A percentile compares a stretch with the other conserved stretches of the same genome.
Conservation (phyloP, 2,329 filamentous ascomycete genomes). For the Pseudofabraea citricarpa region DNA sequence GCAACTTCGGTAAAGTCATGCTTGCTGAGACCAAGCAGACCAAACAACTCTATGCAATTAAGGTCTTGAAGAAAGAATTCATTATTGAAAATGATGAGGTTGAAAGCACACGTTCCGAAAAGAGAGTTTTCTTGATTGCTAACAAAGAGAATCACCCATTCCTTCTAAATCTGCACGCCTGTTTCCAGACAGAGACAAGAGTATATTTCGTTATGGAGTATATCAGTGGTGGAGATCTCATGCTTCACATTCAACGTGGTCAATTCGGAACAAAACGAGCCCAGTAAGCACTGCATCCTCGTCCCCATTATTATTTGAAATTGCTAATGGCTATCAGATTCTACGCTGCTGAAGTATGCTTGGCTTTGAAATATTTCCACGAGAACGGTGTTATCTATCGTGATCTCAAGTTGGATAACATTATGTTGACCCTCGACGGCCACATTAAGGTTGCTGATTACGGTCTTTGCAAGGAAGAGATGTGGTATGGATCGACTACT, state of each 20-base stretch:
- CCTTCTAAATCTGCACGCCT: constrained; percentile 89
- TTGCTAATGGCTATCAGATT: constrained; percentile 52
- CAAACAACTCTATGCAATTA: constrained; percentile 93
- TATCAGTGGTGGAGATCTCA: constrained; percentile 95
- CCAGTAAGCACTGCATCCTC: constrained; percentile 74
- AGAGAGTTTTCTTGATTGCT: constrained; percentile 92
- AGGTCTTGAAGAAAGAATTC: constrained; percentile 99
- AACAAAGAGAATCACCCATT: constrained; percentile 98
- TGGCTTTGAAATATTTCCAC: constrained; percentile 98
- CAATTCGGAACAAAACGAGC: constrained; percentile 94
- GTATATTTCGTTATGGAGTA: constrained; percentile 99
- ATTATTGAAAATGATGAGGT: constrained; percentile 99
- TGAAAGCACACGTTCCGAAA: constrained; percentile 95
- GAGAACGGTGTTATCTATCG: constrained; percentile 98
- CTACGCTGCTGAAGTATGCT: constrained; percentile 94
- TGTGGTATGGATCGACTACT: constrained; percentile 98
- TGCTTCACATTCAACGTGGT: constrained; percentile 97
- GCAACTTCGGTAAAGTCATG: constrained; percentile 99
- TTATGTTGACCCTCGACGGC: constrained; percentile 87
- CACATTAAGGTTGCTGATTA: constrained; percentile 99
- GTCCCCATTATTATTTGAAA: no score
- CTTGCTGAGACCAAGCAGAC: constrained; percentile 92
- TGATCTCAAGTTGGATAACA: constrained; percentile 79
- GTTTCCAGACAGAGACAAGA: constrained; percentile 97
- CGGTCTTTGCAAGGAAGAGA: constrained; percentile 98